Evolutionary conservation across 2,329 filamentous ascomycete species (phyloP), one percentile per base, ranked within the genome.

Genomic region (Colletotrichum paranaense): DNA sequence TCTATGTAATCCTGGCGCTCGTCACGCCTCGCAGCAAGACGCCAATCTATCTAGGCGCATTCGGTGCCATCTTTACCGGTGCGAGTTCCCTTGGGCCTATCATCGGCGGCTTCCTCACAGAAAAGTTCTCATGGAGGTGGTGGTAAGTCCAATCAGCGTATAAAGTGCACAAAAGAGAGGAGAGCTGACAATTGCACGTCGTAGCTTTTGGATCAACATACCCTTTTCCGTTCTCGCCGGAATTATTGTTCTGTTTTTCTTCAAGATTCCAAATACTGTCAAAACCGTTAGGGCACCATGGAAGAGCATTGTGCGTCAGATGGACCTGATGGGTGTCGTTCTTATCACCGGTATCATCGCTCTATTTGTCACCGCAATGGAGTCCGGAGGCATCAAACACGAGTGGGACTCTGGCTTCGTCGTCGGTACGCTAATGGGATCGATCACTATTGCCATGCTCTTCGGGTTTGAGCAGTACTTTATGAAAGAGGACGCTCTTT

Each of bases 1-100:
- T 88, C 68, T 91, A 91, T 77, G 89, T 91, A 64, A 86, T 85
- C 77, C 84, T 91, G n/a, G 86, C 87, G 59, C 89, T 91, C 74
- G 79, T 88, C 55, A 88, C 89, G 76, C 88, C 86, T 5, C 82
- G 88, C 78, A 82, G 87, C 58, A 83, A 85, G 65, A 81, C 87
- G 11, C 85, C 86, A 70, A 55, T 65, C 12, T 65, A 30, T 19
- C 26, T 56, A 6, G 24, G 86, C 80, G 70, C 64, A 1, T 57
- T 75, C 14, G 86, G 86, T n/a, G 81, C 86, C 72, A 84, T 88
- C 0, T 93, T 92, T 92, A n/a, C 73, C 26, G n/a, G 16, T 24
- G 53, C 62, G 16, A 65, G 53, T n/a, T 55, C 30, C 4, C 26
- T 65, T 19, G 49, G 49, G 9, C 62, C 62, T 3, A 65, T 65